Evolutionary conservation across 805 yeast species (phyloP).

Genomic region (Metschnikowia corniflorae): DNA sequence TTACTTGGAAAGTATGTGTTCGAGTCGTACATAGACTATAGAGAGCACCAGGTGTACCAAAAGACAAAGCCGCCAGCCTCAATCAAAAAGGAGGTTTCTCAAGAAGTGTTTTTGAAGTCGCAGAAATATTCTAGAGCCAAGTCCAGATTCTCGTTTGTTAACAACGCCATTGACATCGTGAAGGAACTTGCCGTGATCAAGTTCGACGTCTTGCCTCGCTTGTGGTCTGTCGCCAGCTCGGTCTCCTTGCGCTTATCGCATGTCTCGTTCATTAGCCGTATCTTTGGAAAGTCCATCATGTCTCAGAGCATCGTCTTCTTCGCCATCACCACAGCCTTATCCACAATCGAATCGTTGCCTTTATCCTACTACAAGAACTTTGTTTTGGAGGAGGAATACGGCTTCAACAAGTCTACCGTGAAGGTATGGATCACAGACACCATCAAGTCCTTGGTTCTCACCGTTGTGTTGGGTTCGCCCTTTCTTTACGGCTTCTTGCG

Average conservation of each 20-base stretch:
- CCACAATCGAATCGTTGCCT: constrained; percentile 62
- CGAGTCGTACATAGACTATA: constrained; percentile 66
- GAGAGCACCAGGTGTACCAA: constrained; percentile 70
- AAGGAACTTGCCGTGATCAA: constrained; percentile 58
- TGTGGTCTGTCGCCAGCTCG: constrained; percentile 51
- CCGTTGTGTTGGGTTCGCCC: constrained; percentile 65
- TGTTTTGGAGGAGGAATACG: constrained; percentile 87
- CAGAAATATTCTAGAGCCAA: constrained; percentile 79
- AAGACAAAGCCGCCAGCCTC: constrained; percentile 59
- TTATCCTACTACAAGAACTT: constrained; percentile 72
- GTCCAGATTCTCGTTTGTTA: constrained; percentile 60
- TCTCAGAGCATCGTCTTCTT: constrained; percentile 67
- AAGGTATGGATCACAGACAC: constrained; percentile 70
- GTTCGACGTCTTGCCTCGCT: constrained; percentile 46
- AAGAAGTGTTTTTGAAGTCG: constrained; percentile 71
- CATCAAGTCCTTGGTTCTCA: constrained; percentile 55
- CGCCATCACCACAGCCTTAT: constrained; percentile 48
- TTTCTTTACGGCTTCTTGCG: constrained; percentile 70
- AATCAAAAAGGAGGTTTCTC: constrained; percentile 63
- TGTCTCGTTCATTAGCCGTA: constrained; percentile 28
- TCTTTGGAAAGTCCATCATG: constrained; percentile 51
- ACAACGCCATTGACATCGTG: constrained; percentile 47
- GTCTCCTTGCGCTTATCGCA: constrained; percentile 53
- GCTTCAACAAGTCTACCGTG: constrained; percentile 84
- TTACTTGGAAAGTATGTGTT: constrained; percentile 72